These are phyloP conservation scores for Exophiala phaeomuriformis DNA, from an alignment of 2,329 filamentous ascomycete species.

Conservation along the genomic window DNA sequence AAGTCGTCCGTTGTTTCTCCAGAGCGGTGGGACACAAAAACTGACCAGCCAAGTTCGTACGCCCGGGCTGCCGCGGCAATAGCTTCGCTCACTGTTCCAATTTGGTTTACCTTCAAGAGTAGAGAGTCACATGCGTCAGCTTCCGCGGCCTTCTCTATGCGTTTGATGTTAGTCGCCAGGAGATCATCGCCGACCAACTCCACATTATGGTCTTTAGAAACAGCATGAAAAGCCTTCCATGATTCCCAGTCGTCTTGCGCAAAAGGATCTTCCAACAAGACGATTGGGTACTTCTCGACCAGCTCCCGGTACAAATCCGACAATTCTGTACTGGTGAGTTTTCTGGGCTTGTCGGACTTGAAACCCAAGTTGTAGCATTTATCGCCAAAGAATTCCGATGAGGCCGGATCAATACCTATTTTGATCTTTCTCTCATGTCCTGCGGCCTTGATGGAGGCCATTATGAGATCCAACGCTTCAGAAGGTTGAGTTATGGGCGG, in stretches of 20 bases:
- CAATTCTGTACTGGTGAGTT: conserved; percentile 29
- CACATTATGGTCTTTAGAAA: conserved; percentile 30
- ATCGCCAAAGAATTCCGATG: conserved; percentile 34
- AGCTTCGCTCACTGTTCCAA: conserved; percentile 38
- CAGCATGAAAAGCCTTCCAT: conserved; percentile 35
- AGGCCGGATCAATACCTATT: conserved; percentile 39
- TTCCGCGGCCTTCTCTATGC: conserved; percentile 33
- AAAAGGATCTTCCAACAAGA: conserved; percentile 39
- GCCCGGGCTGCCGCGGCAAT: conserved; percentile 34
- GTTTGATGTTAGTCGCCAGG: conserved; percentile 35
- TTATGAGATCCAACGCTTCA: conserved; percentile 33
- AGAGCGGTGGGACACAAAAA: conserved; percentile 40
- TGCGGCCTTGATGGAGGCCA: conserved; percentile 26
- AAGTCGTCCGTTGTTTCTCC: conserved; percentile 42
- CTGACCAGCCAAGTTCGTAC: conserved; percentile 34
- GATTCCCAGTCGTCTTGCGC: conserved; percentile 37
- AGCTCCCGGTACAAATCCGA: conserved; percentile 30
- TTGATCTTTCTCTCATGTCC: conserved; percentile 33
- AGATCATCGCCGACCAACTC: conserved; percentile 40
- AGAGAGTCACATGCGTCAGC: conserved; percentile 38
- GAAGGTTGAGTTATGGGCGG: conserved; percentile 33
- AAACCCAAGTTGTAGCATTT: conserved; percentile 36
- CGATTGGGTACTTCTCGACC: conserved; percentile 34
- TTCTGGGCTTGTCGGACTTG: conserved; percentile 30
- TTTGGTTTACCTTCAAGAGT: conserved; percentile 41